Conservation (phyloP, 768 basidiomycete species). For the Rhodotorula graminis region DNA sequence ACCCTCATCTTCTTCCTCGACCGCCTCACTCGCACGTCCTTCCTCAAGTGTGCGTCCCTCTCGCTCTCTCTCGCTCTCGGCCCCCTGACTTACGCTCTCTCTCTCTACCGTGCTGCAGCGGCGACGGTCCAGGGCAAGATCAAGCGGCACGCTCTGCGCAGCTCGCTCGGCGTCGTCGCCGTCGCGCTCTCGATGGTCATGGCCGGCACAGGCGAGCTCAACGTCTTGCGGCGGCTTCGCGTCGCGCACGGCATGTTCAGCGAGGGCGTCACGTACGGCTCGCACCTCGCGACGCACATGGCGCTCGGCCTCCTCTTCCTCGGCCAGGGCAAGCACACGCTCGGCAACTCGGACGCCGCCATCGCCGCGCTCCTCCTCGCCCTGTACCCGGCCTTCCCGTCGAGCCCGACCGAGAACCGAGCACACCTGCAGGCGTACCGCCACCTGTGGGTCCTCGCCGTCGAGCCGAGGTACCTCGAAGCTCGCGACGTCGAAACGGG, state of each 20-base stretch:
- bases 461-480: slow-evolving; percentile 86
- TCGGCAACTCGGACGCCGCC: slow-evolving; percentile 86
- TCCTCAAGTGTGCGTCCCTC: slow-evolving; percentile 56
- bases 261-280: slow-evolving; percentile 58
- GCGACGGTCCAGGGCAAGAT: slow-evolving; percentile 81
- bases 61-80: background rate
- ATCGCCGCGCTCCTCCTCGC: slow-evolving; percentile 83
- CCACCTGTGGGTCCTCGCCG: slow-evolving; percentile 92
- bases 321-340: slow-evolving; percentile 82
- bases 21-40: slow-evolving; percentile 65
- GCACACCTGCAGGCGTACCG: slow-evolving; percentile 86
- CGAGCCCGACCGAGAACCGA: slow-evolving; percentile 75
- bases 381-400: slow-evolving; percentile 84
- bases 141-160: slow-evolving; percentile 76
- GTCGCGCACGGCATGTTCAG: slow-evolving; percentile 85
- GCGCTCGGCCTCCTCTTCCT: slow-evolving; percentile 87
- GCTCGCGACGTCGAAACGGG: slow-evolving; percentile 86
- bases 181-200: slow-evolving; percentile 86
- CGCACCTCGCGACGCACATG: slow-evolving; percentile 83
- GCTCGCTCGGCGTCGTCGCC: slow-evolving; percentile 80
- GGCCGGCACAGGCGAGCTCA: slow-evolving; percentile 94
- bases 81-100: slow-evolving; percentile 7
- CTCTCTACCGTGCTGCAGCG: slow-evolving; percentile 56
- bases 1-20: slow-evolving; percentile 79
- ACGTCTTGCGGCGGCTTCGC: slow-evolving; percentile 76